Evolutionary conservation across 345 rosid genomes (phyloP).

Genomic region (Turnera subulata): DNA sequence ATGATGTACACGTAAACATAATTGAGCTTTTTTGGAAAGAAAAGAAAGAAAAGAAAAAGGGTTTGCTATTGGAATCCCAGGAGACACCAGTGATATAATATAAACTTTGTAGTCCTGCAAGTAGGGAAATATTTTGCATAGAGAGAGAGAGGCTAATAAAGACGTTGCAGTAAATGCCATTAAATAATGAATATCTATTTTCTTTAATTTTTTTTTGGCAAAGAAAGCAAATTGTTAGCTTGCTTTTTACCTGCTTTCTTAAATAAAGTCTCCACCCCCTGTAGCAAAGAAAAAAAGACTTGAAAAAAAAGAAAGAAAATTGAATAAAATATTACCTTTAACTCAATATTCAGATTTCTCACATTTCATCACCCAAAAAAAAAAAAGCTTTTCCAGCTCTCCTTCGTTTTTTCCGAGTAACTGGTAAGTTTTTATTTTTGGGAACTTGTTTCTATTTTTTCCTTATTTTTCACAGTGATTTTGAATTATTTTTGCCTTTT

Average conservation of each 20-base stretch:
- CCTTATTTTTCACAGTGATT: background rate
- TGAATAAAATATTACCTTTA: slow-evolving; percentile 1
- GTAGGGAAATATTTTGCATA: no score
- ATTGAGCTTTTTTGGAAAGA: no score
- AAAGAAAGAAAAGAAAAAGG: no score
- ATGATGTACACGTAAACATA: no score
- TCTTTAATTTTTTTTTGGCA: background rate
- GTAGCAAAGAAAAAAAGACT: no score
- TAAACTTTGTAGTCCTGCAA: no score
- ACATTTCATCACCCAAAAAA: slow-evolving; percentile 5
- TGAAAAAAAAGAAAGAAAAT: no score
- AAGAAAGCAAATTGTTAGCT: background rate
- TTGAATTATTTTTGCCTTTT: background rate
- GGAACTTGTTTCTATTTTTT: background rate
- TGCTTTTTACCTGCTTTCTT: background rate
- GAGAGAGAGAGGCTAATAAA: no score
- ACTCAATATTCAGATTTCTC: slow-evolving; percentile 7
- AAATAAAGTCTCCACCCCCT: no score
- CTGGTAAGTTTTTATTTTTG: slow-evolving; percentile 8
- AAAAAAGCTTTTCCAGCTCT: background rate
- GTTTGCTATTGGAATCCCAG: no score
- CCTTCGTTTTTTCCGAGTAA: slow-evolving; percentile 10
- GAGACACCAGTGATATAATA: no score
- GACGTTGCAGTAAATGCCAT: background rate
- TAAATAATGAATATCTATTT: slow-evolving; percentile 3